Evolutionary conservation across 345 rosid genomes (phyloP).

Genomic region (Ceriops zippeliana): DNA sequence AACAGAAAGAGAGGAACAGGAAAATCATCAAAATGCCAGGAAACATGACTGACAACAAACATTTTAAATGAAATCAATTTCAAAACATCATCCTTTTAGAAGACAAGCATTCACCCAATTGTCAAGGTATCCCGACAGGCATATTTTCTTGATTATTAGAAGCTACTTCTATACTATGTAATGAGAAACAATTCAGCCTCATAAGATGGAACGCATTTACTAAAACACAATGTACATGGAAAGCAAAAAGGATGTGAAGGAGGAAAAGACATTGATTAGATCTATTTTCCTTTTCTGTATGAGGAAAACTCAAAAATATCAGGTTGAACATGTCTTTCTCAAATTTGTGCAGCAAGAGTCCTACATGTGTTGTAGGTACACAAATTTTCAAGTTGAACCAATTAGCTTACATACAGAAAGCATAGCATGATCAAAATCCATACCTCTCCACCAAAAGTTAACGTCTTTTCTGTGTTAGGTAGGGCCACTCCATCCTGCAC

Average conservation of each 20-base stretch:
- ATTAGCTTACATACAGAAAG: conserved; percentile 8
- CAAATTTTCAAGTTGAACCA: conserved; percentile 5
- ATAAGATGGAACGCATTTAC: too few relatives aligned
- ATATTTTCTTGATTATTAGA: too few relatives aligned
- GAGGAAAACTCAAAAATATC: background rate
- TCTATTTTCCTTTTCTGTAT: background rate
- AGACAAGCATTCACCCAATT: background rate
- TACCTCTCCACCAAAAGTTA: conserved; percentile 97
- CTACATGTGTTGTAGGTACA: background rate
- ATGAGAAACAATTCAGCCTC: too few relatives aligned
- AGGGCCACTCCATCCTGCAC: conserved; percentile 89
- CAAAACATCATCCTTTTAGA: background rate
- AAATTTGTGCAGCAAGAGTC: too few relatives aligned
- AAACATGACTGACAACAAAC: too few relatives aligned
- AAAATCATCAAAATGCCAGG: background rate
- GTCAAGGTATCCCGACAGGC: too few relatives aligned
- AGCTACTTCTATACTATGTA: too few relatives aligned
- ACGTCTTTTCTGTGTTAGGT: conserved; percentile 86
- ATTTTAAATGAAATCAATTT: background rate
- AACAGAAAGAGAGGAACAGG: background rate
- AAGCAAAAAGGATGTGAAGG: too few relatives aligned
- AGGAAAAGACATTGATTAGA: too few relatives aligned
- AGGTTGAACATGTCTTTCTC: background rate
- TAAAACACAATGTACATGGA: too few relatives aligned
- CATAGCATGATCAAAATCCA: conserved; percentile 18